These are phyloP conservation scores for Thoreauomyces humboldtii DNA, from an alignment of 192 early-diverging fungal species.

Conservation along the genomic window DNA sequence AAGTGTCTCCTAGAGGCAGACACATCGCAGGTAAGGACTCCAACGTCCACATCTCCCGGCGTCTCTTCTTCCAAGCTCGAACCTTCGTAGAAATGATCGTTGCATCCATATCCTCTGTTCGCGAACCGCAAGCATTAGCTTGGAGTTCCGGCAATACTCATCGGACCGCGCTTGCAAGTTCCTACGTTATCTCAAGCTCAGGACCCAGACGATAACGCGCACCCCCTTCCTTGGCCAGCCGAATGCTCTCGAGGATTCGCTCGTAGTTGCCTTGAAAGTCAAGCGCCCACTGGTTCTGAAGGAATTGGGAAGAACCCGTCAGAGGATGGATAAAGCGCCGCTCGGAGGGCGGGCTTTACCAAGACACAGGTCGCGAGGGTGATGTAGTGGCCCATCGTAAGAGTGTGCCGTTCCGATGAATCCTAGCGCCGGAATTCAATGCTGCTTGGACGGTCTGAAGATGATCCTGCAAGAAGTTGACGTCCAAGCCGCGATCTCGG, in stretches of 20 bases:
- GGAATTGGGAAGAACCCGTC: background rate
- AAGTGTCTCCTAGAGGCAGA: conserved; percentile 86
- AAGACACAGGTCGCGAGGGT: conserved; percentile 37
- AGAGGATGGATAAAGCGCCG: too few relatives aligned
- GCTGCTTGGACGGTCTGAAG: too few relatives aligned
- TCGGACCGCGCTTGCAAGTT: background rate
- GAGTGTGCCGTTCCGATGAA: too few relatives aligned
- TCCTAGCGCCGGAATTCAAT: too few relatives aligned
- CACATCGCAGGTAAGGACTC: background rate
- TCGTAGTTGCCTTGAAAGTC: conserved; percentile 93
- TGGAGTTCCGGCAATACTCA: background rate
- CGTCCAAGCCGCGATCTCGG: too few relatives aligned
- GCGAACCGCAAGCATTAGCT: too few relatives aligned
- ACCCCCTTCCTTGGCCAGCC: conserved; percentile 73
- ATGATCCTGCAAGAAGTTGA: too few relatives aligned
- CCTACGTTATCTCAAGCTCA: conserved; percentile 91
- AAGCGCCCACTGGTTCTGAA: conserved; percentile 81
- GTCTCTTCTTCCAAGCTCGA: too few relatives aligned
- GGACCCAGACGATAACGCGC: conserved; percentile 87
- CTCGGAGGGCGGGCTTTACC: too few relatives aligned
- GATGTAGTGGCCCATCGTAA: conserved; percentile 35
- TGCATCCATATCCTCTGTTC: conserved; percentile 90
- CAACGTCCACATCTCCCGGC: too few relatives aligned
- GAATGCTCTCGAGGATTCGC: conserved; percentile 82
- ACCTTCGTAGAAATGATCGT: conserved; percentile 97